These are phyloP conservation scores for Sporothrix euskadiensis DNA, from an alignment of 2,329 filamentous ascomycete species.

Conservation along the genomic window DNA sequence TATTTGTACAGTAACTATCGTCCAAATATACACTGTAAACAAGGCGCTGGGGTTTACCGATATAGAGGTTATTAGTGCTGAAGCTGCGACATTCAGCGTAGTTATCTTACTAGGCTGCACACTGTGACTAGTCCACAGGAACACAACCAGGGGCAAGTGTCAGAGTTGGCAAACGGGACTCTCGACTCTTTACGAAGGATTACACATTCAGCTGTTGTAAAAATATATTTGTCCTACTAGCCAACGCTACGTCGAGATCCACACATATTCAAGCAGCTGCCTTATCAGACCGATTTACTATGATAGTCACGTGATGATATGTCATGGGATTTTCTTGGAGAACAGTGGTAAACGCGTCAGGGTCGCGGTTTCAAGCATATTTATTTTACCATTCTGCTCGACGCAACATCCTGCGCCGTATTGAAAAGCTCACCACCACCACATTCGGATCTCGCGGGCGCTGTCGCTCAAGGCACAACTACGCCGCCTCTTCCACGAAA, in stretches of 20 bases:
- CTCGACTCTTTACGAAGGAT: too few relatives aligned
- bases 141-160: background rate
- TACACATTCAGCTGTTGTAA: too few relatives aligned
- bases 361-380: background rate
- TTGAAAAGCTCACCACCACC: background rate
- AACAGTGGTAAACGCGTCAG: background rate
- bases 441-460: background rate
- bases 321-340: background rate
- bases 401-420: background rate
- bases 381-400: background rate
- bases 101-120: background rate
- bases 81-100: background rate
- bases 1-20: background rate
- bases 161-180: background rate
- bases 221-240: background rate
- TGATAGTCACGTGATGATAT: background rate
- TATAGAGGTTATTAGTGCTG: background rate
- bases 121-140: background rate
- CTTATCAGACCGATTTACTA: background rate
- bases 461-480: background rate
- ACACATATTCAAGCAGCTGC: background rate
- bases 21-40: background rate
- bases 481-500: background rate
- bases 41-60: background rate
- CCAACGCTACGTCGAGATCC: background rate